Percentiles rank a stretch among this genome's conserved stretches.
Evolutionary conservation across 2,329 filamentous ascomycete genomes (phyloP).

Genomic region (Amauroascus niger): DNA sequence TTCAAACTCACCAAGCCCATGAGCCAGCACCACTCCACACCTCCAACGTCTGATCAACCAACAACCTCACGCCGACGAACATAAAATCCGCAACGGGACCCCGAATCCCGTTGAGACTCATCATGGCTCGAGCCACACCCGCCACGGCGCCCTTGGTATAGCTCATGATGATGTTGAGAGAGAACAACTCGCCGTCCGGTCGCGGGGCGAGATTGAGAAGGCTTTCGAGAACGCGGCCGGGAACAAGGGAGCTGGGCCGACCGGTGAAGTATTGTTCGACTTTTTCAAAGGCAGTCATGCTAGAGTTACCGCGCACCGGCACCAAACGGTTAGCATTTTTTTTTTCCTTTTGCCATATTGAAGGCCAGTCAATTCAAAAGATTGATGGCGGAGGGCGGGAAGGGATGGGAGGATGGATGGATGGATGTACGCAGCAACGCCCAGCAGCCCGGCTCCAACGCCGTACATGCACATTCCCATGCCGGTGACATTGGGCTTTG

Average conservation of each 20-base stretch:
- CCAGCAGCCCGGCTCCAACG: constrained; percentile 15
- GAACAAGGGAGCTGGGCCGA: constrained; percentile 26
- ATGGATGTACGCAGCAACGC: constrained; percentile 20
- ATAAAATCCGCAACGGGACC: constrained; percentile 26
- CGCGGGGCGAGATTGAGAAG: constrained; percentile 22
- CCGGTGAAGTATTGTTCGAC: constrained; percentile 25
- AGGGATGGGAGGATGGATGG: not conserved
- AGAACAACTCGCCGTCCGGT: constrained; percentile 18
- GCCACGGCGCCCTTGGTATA: constrained; percentile 26
- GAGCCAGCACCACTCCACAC: constrained; percentile 24
- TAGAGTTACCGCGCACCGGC: constrained; percentile 11
- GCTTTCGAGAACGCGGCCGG: constrained; percentile 21
- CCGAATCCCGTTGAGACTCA: constrained; percentile 27
- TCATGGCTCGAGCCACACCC: constrained; percentile 21
- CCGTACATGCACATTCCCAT: constrained; percentile 11
- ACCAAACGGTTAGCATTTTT: too few species aligned
- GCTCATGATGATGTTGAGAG: constrained; percentile 24
- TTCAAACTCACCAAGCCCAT: constrained; percentile 23
- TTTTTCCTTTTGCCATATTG: too few species aligned
- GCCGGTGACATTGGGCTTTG: constrained; percentile 11
- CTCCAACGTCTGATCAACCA: constrained; percentile 27
- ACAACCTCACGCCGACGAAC: constrained; percentile 24
- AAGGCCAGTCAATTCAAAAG: too few species aligned
- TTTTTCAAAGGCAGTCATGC: constrained; percentile 25
- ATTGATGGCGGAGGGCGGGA: too few species aligned